Percentiles rank a stretch among this genome's conserved stretches.
Evolutionary conservation across 73 alveolate species (phyloP).

Genomic region (Paramecium octaurelia): DNA sequence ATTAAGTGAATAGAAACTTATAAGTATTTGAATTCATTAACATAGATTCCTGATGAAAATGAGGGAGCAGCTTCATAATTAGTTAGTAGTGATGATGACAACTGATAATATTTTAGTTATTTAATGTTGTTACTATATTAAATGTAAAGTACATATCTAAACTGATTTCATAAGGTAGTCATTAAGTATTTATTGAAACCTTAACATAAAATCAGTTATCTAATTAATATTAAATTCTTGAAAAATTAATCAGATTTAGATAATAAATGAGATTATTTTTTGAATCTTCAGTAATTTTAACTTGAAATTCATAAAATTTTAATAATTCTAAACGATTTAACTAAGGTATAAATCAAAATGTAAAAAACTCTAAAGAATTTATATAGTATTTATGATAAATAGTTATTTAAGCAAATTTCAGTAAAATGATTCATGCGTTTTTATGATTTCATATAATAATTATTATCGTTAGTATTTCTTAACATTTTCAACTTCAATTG

Average conservation of each 20-base stretch:
- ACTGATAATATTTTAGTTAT: constrained; percentile 15
- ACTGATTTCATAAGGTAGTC: background rate
- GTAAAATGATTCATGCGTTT: background rate
- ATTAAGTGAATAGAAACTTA: background rate
- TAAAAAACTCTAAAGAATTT: background rate
- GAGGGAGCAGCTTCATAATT: background rate
- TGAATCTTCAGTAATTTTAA: too few species aligned
- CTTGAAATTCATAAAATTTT: too few species aligned
- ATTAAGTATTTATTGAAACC: too few species aligned
- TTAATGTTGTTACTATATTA: background rate
- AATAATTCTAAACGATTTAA: too few species aligned
- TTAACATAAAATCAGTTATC: too few species aligned
- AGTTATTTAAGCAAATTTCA: background rate
- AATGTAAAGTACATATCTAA: too few species aligned
- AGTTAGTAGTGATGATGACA: background rate
- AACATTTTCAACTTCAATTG: background rate
- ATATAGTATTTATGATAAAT: background rate
- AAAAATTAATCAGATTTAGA: too few species aligned
- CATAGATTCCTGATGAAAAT: background rate
- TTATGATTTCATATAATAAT: background rate
- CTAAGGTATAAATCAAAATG: too few species aligned
- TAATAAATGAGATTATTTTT: too few species aligned
- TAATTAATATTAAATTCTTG: too few species aligned
- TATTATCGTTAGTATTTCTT: background rate
- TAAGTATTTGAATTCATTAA: background rate